Conservation (phyloP, 2,329 filamentous ascomycete species). For the Phaeophleospora eucalypticola region DNA sequence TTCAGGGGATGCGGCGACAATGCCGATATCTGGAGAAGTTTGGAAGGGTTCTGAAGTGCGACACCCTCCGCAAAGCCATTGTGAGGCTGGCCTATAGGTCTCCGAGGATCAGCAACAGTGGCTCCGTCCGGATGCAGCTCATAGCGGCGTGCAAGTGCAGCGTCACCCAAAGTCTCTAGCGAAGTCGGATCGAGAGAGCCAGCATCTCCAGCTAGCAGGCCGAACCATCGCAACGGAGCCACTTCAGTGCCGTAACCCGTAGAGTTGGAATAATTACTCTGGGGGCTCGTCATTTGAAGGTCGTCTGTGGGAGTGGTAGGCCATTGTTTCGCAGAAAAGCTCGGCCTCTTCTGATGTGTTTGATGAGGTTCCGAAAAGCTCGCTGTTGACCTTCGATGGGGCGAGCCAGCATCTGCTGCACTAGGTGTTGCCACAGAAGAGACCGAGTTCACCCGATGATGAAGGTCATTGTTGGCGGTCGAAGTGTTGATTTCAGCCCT, state of each 20-base stretch:
- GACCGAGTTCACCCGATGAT: background rate
- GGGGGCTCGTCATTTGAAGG: conserved; percentile 21
- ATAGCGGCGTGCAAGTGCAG: conserved; percentile 22
- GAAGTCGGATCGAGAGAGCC: conserved; percentile 19
- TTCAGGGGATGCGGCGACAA: conserved; percentile 18
- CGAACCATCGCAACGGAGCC: conserved; percentile 49
- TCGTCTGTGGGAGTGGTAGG: conserved; percentile 17
- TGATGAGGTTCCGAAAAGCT: conserved; percentile 1
- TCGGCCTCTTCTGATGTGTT: conserved; percentile 4
- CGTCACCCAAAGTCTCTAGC: conserved; percentile 23
- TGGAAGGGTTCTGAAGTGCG: conserved; percentile 23
- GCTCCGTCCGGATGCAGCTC: conserved; percentile 18
- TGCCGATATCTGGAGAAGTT: conserved; percentile 23
- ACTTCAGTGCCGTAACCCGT: conserved; percentile 35
- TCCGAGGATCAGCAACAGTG: background rate
- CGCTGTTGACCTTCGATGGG: background rate
- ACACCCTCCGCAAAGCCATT: conserved; percentile 17
- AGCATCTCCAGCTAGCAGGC: conserved; percentile 45
- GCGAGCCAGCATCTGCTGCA: conserved; percentile 4
- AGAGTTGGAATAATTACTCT: conserved; percentile 26
- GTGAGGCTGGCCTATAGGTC: conserved; percentile 9
- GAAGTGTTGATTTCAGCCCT: conserved; percentile 2
- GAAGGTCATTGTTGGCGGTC: background rate
- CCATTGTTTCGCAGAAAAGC: conserved; percentile 14
- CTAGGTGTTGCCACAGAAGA: background rate